phyloP scores from a whole-genome alignment of 495 filamentous ascomycete species.

The Astrocystis sublimbata region DNA sequence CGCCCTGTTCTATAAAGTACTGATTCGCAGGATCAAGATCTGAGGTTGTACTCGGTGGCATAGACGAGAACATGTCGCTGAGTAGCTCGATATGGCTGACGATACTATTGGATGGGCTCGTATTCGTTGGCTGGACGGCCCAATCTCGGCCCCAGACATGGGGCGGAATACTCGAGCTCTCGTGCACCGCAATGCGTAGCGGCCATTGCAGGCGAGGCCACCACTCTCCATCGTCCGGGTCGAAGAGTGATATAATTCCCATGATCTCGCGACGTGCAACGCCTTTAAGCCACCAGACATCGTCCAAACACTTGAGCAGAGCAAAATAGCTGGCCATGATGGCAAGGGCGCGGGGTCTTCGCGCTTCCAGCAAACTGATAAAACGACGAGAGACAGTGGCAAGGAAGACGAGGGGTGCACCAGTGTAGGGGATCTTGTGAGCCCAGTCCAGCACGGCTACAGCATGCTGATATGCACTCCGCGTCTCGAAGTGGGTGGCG shows the following conservation, averaged over 20 bases:
- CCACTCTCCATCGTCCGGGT: slow-evolving; percentile 51
- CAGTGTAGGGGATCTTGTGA: slow-evolving; percentile 55
- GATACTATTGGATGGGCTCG: slow-evolving; percentile 29
- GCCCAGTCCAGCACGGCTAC: slow-evolving; percentile 60
- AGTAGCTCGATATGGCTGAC: slow-evolving; percentile 51
- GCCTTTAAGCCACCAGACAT: slow-evolving; percentile 59
- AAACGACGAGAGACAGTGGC: slow-evolving; percentile 60
- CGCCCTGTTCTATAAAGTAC: slow-evolving; percentile 16
- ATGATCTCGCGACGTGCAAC: slow-evolving; percentile 56
- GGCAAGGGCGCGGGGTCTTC: slow-evolving; percentile 54
- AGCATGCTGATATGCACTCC: slow-evolving; percentile 56
- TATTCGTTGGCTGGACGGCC: slow-evolving; percentile 41
- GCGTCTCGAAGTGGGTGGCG: slow-evolving; percentile 32
- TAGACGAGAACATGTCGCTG: slow-evolving; percentile 44
- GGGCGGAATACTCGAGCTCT: slow-evolving; percentile 47
- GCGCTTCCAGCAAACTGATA: slow-evolving; percentile 52
- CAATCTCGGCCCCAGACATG: slow-evolving; percentile 54
- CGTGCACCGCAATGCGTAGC: slow-evolving; percentile 50
- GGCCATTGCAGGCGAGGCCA: slow-evolving; percentile 60
- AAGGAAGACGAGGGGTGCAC: slow-evolving; percentile 55
- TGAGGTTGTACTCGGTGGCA: slow-evolving; percentile 27
- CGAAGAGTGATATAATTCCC: slow-evolving; percentile 53
- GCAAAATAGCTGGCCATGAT: slow-evolving; percentile 59
- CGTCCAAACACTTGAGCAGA: slow-evolving; percentile 53
- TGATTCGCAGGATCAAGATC: slow-evolving; percentile 26